These are phyloP conservation scores for Gracilaria vermiculophylla DNA, from an alignment of 23 red algal species.

Conservation along the genomic window DNA sequence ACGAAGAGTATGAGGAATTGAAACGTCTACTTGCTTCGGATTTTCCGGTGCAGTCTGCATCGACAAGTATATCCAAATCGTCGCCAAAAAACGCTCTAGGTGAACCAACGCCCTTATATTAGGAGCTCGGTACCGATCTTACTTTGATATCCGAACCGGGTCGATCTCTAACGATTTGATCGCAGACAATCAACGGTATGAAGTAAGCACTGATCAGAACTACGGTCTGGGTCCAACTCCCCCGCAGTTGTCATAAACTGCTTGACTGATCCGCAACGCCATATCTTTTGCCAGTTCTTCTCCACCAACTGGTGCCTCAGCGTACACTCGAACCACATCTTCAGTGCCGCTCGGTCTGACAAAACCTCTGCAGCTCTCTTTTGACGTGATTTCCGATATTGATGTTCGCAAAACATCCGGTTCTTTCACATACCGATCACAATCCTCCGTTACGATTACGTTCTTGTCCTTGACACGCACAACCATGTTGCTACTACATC, in stretches of 20 bases:
- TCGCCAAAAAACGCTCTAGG: neutral
- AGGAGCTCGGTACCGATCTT: neutral
- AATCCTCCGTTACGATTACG: constrained; percentile 71
- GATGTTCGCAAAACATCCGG: constrained; percentile 41
- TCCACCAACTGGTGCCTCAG: constrained; percentile 58
- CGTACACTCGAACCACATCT: constrained; percentile 95
- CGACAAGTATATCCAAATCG: neutral
- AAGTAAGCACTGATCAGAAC: neutral
- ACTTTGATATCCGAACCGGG: no score
- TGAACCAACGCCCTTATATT: neutral
- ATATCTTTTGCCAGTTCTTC: constrained; percentile 46
- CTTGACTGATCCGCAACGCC: constrained; percentile 14
- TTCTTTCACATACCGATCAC: constrained; percentile 61
- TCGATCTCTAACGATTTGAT: no score
- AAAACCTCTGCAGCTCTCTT: constrained; percentile 60
- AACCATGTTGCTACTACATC: constrained; percentile 60
- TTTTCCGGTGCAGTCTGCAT: neutral
- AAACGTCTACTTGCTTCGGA: constrained; percentile 1
- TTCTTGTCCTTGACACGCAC: constrained; percentile 73
- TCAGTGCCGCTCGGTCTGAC: constrained; percentile 97
- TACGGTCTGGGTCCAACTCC: constrained; percentile 36
- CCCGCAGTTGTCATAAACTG: constrained; percentile 52
- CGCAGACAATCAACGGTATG: neutral
- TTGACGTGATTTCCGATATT: neutral
- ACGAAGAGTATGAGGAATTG: constrained; percentile 76